A percentile compares a stretch with the other conserved stretches of the same genome.
Conservation (phyloP, 495 filamentous ascomycete genomes). For the Talaromyces stipitatus region DNA sequence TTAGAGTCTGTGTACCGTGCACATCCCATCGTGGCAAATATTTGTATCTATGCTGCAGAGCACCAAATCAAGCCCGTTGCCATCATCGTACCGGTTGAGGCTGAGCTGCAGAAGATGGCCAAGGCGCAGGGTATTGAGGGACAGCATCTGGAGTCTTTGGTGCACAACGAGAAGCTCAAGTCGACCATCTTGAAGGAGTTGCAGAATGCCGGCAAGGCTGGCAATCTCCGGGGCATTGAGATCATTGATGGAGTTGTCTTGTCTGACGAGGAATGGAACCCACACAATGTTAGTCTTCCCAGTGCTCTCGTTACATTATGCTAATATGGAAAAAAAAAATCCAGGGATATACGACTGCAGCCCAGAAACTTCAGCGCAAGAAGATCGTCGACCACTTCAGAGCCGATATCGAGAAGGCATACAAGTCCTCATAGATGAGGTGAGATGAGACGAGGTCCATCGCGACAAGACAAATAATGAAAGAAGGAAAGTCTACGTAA, state of each 20-base stretch:
- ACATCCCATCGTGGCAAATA: constrained; percentile 78
- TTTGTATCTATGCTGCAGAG: constrained; percentile 84
- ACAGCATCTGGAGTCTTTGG: constrained; percentile 64
- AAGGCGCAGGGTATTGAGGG: constrained; percentile 62
- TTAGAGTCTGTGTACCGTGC: constrained; percentile 93
- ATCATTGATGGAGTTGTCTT: constrained; percentile 89
- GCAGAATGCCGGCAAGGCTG: constrained; percentile 63
- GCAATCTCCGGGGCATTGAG: constrained; percentile 78
- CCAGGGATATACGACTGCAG: constrained; percentile 47
- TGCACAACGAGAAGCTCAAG: constrained; percentile 78
- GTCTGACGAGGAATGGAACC: constrained; percentile 95
- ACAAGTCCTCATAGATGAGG: constrained; percentile 38
- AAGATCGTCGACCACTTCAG: constrained; percentile 41
- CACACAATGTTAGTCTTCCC: constrained; percentile 72
- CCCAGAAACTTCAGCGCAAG: constrained; percentile 50
- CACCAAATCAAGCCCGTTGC: constrained; percentile 81
- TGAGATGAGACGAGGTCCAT: background rate
- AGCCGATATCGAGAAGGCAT: constrained; percentile 40
- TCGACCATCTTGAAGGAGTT: constrained; percentile 73
- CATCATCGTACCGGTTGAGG: constrained; percentile 87
- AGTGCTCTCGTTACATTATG: background rate
- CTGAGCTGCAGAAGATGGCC: constrained; percentile 78
- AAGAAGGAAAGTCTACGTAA: background rate
- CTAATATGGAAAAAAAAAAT: background rate
- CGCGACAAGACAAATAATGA: background rate